A percentile compares a stretch with the other conserved stretches of the same genome.
Evolutionary conservation across 805 yeast species (phyloP).

Genomic region (Torulaspora maleeae): DNA sequence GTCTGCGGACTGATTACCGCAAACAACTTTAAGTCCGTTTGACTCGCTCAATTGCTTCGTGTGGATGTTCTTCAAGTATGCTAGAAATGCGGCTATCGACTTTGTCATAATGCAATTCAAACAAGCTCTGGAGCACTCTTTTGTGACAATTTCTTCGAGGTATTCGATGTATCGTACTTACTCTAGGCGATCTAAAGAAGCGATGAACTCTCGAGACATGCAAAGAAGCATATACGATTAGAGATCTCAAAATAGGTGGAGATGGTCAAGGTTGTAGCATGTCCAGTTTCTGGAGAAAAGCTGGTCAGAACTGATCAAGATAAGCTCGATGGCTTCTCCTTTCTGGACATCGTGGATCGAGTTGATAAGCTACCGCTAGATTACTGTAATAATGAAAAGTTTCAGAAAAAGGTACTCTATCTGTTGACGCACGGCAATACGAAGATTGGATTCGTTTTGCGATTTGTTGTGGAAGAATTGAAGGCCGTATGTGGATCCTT

Average conservation of each 20-base stretch:
- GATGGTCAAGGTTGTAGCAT: constrained; percentile 23
- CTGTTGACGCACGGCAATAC: constrained; percentile 38
- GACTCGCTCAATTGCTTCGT: constrained; percentile 2
- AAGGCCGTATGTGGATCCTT: constrained; percentile 16
- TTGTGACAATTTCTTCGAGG: background rate
- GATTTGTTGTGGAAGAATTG: constrained; percentile 35
- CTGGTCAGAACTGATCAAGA: constrained; percentile 28
- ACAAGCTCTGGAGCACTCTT: background rate
- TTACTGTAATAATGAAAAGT: constrained; percentile 17
- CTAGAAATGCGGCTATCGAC: constrained; percentile 12
- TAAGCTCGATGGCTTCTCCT: constrained; percentile 21
- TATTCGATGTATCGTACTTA: background rate
- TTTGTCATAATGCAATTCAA: constrained; percentile 7
- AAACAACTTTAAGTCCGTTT: constrained; percentile 18
- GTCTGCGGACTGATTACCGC: constrained; percentile 84
- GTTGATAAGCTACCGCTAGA: constrained; percentile 31
- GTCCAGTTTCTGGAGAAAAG: constrained; percentile 14
- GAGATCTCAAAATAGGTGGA: background rate
- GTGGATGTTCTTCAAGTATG: constrained; percentile 9
- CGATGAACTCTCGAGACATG: background rate
- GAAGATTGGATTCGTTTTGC: constrained; percentile 40
- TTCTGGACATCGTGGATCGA: constrained; percentile 23
- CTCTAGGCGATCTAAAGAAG: background rate
- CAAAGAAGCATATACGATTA: background rate
- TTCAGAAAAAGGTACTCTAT: constrained; percentile 30